Base-by-base conservation (phyloP, 2,329 filamentous ascomycete species). In the Botrytis hyacinthi region DNA sequence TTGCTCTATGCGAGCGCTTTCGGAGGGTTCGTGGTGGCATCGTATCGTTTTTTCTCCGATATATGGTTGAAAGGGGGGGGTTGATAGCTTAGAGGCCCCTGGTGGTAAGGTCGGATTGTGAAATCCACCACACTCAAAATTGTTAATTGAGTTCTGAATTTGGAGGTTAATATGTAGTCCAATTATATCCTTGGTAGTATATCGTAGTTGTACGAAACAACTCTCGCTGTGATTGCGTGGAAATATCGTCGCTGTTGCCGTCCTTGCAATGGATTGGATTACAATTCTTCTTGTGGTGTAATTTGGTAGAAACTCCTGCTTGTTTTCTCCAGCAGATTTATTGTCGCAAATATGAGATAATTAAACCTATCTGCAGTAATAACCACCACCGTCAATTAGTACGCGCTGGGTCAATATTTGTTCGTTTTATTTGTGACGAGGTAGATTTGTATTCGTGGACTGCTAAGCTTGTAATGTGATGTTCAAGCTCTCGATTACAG, bases 21-120 rank as follows among this genome's bases (percentile, higher is more conserved):
- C 65, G 65, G n/a, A 67, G n/a, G 35, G 26, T 54, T 54, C 65
- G 65, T 40, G 65, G 35, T 40, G 65, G 26, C 65, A 67, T 67
- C n/a, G 46, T 40, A 35, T 4, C 51, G 51, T 29, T 12, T 37
- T 54, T 16, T n/a, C 16, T 46, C 9, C 16, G 20, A 65, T 42
- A 12, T 32, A 12, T 29, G 32, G 48, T 40, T 40, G 22, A 40
- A 29, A 40, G 5, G 35, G 18, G 29, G 18, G 29, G 6, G 4
- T 51, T 40, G 18, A 32, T 16, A 32, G n/a, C n/a, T 57, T 6
- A 9, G n/a, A 29, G 14, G 51, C n/a, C n/a, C 51, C 51, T 57
- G 35, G n/a, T 65, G n/a, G 40, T 16, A 12, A 65, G 40, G 9
- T 65, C 12, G 32, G 22, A 57, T 16, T 18, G n/a, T 57, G n/a